Evolutionary conservation across 768 basidiomycete species (phyloP).

Genomic region (Tricholoma hemisulphureum): DNA sequence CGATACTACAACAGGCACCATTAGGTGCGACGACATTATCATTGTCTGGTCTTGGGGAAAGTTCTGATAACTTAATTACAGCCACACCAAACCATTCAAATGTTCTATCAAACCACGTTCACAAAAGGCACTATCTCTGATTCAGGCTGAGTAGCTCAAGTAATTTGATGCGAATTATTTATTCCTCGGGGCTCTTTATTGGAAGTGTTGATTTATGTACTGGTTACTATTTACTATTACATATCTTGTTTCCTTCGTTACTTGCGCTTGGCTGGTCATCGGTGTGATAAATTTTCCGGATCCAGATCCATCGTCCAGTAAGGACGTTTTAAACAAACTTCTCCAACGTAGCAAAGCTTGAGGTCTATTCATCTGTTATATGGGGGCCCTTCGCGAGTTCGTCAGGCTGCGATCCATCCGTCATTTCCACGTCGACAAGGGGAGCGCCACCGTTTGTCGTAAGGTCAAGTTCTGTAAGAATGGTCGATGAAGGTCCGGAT

Average conservation of each 20-base stretch:
- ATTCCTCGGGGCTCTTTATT: neutral
- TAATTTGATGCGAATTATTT: conserved; percentile 15
- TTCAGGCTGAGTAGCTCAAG: conserved; percentile 42
- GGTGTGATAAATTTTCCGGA: conserved; percentile 14
- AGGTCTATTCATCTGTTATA: neutral
- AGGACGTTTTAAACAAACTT: conserved; percentile 5
- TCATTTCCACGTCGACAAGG: conserved; percentile 18
- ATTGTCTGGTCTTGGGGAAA: neutral
- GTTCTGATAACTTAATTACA: conserved; percentile 12
- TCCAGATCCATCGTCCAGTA: conserved; percentile 3
- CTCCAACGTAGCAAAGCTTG: neutral
- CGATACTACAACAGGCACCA: conserved; percentile 60
- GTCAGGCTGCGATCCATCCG: conserved; percentile 11
- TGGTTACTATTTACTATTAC: conserved; percentile 33
- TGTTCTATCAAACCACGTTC: conserved; percentile 63
- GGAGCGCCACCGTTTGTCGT: conserved; percentile 7
- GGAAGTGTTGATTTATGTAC: neutral
- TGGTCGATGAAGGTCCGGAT: neutral
- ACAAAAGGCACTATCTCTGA: conserved; percentile 51
- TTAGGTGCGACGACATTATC: conserved; percentile 41
- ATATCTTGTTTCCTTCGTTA: conserved; percentile 32
- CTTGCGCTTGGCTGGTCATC: conserved; percentile 19
- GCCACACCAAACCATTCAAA: conserved; percentile 63
- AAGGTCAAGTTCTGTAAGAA: conserved; percentile 7
- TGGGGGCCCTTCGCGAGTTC: neutral